Conservation (phyloP, 2,329 filamentous ascomycete species). For the Claviceps africana region DNA sequence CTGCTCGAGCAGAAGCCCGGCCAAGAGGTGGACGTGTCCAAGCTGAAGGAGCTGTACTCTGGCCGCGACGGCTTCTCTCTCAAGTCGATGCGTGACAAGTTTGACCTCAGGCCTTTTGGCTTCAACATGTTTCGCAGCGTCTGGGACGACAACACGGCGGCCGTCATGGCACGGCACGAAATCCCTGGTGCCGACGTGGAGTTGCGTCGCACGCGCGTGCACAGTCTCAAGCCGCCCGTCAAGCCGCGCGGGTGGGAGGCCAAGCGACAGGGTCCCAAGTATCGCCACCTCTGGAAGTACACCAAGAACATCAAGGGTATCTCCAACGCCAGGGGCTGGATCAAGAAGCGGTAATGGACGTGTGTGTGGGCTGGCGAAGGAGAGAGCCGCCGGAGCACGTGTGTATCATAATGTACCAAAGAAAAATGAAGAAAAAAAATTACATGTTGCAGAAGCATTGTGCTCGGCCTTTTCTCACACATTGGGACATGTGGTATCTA, state of each 20-base stretch:
- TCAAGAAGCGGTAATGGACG: slow-evolving; percentile 22
- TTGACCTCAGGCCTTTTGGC: slow-evolving; percentile 58
- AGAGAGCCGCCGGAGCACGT: neutral
- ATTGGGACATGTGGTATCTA: too few relatives aligned
- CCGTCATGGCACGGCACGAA: slow-evolving; percentile 69
- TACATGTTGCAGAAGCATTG: neutral
- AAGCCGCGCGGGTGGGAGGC: slow-evolving; percentile 53
- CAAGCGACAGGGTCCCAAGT: slow-evolving; percentile 51
- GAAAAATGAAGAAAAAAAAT: neutral
- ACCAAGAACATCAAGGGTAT: slow-evolving; percentile 41
- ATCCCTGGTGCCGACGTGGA: slow-evolving; percentile 68
- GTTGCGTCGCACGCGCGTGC: slow-evolving; percentile 66
- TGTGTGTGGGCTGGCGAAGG: neutral
- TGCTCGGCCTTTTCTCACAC: neutral
- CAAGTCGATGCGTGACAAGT: slow-evolving; percentile 58
- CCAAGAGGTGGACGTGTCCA: slow-evolving; percentile 39
- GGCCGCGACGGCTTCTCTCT: slow-evolving; percentile 57
- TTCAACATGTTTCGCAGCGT: slow-evolving; percentile 76
- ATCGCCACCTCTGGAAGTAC: slow-evolving; percentile 50
- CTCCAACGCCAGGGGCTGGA: slow-evolving; percentile 28
- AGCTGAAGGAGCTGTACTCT: slow-evolving; percentile 38
- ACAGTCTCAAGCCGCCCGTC: slow-evolving; percentile 48
- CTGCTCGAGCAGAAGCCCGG: slow-evolving; percentile 65
- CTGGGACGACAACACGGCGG: slow-evolving; percentile 82
- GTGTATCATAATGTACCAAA: slow-evolving; percentile 5